Conservation (phyloP, 2,329 filamentous ascomycete genomes). For the Penicillium sp. region DNA sequence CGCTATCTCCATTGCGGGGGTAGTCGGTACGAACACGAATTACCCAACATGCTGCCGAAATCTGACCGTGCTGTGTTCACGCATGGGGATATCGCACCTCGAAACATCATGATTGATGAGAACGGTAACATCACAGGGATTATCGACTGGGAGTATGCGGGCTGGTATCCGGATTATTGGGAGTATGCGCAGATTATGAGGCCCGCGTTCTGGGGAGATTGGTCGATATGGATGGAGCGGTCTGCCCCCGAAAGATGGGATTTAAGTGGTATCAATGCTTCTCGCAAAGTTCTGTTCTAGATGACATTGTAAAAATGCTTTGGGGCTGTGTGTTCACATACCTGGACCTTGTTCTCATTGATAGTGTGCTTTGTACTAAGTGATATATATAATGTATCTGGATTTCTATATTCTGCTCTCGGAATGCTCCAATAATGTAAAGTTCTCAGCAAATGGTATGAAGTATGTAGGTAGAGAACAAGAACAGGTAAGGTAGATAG, state of each 20-base stretch:
- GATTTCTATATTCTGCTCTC: no score
- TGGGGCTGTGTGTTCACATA: no score
- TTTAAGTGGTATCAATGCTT: constrained; percentile 23
- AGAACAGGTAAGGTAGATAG: no score
- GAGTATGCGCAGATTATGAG: constrained; percentile 37
- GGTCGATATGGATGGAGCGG: constrained; percentile 27
- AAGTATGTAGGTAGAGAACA: no score
- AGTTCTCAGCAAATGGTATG: no score
- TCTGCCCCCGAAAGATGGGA: constrained; percentile 29
- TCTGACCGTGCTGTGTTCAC: constrained; percentile 29
- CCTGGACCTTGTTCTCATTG: no score
- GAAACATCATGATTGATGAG: constrained; percentile 32
- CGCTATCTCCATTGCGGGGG: constrained; percentile 25
- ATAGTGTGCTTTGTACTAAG: no score
- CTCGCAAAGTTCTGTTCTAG: constrained; percentile 28
- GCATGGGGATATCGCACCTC: constrained; percentile 32
- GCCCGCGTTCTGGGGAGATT: constrained; percentile 23
- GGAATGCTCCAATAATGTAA: no score
- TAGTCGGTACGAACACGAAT: constrained; percentile 15
- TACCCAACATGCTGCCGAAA: constrained; percentile 22
- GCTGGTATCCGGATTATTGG: constrained; percentile 43
- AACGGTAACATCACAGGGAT: constrained; percentile 27
- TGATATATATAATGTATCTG: no score
- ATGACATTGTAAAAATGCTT: neutral
- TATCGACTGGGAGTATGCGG: constrained; percentile 42